Conservation (phyloP, 2,329 filamentous ascomycete species). For the Fusarium compactum region DNA sequence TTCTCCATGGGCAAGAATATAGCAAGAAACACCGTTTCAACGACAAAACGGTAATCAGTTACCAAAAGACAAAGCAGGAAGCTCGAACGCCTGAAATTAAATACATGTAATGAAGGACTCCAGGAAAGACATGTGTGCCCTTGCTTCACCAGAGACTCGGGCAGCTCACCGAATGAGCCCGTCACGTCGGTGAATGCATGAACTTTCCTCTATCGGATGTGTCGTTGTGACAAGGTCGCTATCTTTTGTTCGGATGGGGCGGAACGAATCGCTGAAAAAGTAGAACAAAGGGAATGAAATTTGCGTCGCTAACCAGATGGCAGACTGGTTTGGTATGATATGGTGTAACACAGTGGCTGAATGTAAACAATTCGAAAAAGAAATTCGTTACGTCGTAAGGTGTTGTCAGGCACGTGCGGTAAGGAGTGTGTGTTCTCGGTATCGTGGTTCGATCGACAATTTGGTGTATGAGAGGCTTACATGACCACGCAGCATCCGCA, state of each 20-base stretch:
- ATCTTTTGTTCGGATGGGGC: constrained; percentile 27
- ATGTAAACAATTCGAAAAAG: constrained; percentile 45
- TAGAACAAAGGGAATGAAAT: constrained; percentile 46
- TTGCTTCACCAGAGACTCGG: constrained; percentile 20
- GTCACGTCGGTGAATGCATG: constrained; percentile 35
- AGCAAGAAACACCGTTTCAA: constrained; percentile 24
- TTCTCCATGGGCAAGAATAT: constrained; percentile 22
- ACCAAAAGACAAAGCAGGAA: constrained; percentile 27
- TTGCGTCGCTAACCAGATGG: constrained; percentile 46
- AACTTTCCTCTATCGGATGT: constrained; percentile 20
- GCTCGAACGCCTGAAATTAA: constrained; percentile 45
- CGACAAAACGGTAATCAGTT: constrained; percentile 18
- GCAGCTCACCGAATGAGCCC: constrained; percentile 30
- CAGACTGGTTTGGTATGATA: constrained; percentile 43
- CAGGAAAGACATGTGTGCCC: constrained; percentile 20
- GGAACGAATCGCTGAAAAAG: constrained; percentile 35
- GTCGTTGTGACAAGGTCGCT: constrained; percentile 33
- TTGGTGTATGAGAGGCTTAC: constrained; percentile 49
- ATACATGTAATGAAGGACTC: constrained; percentile 42
- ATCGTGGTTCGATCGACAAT: constrained; percentile 8
- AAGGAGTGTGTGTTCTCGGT: constrained; percentile 25
- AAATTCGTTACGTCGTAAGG: constrained; percentile 51
- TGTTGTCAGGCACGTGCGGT: constrained; percentile 37
- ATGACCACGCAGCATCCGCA: constrained; percentile 66
- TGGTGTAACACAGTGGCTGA: constrained; percentile 48